Percentiles rank a stretch among this genome's conserved stretches.
These are phyloP conservation scores for Tolypocladium endophyticum DNA, from an alignment of 2,329 filamentous ascomycete genomes.

Conservation along the genomic window DNA sequence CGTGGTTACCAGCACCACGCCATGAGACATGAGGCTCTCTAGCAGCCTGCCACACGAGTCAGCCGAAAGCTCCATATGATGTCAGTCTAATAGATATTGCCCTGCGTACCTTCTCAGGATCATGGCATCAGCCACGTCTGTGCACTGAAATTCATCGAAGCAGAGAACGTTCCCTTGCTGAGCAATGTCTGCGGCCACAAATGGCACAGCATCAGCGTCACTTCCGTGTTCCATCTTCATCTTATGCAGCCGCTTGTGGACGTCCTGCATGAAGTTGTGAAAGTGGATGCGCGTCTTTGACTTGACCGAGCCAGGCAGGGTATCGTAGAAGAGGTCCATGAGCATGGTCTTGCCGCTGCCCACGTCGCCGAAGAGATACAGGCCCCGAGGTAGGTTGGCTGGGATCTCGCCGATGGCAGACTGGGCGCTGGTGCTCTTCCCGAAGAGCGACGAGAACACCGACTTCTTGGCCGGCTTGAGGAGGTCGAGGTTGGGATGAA, in stretches of 20 bases:
- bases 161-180: slow-evolving; percentile 77
- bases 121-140: slow-evolving; percentile 97
- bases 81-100: not conserved
- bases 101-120: slow-evolving; percentile 63
- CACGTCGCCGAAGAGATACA: slow-evolving; percentile 95
- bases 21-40: slow-evolving; percentile 87
- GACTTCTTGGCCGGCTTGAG: slow-evolving; percentile 44
- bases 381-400: slow-evolving; percentile 66
- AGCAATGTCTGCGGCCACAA: slow-evolving; percentile 91
- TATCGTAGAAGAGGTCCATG: slow-evolving; percentile 98
- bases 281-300: slow-evolving; percentile 93
- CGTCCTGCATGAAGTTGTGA: slow-evolving; percentile 98
- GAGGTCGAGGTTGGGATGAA: slow-evolving; percentile 68
- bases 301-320: slow-evolving; percentile 66
- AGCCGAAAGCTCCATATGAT: not conserved
- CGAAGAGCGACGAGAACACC: slow-evolving; percentile 52
- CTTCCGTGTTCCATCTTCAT: slow-evolving; percentile 84
- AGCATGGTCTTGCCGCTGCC: slow-evolving; percentile 98
- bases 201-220: slow-evolving; percentile 82
- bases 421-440: slow-evolving; percentile 28
- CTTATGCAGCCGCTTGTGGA: slow-evolving; percentile 81
- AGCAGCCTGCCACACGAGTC: slow-evolving; percentile 46
- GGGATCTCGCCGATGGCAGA: slow-evolving; percentile 46
- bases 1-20: slow-evolving; percentile 92
- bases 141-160: slow-evolving; percentile 98